Evolutionary conservation across 495 filamentous ascomycete species (phyloP).

Genomic region (Corynascus novoguineensis): DNA sequence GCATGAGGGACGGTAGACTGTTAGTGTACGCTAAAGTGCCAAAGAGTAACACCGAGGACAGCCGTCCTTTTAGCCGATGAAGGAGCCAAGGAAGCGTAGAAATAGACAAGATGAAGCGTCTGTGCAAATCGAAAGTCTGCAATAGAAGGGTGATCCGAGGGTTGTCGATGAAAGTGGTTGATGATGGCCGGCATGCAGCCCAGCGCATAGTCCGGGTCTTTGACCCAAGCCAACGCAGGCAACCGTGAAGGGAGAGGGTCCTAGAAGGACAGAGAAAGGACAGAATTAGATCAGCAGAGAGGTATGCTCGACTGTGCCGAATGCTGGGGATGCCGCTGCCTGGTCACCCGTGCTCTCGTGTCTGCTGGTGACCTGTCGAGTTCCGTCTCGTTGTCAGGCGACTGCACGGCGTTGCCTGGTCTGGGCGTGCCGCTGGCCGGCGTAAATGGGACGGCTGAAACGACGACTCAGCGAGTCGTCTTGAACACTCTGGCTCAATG

Average conservation of each 20-base stretch:
- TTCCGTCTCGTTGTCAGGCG: not conserved
- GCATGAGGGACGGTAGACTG: not conserved
- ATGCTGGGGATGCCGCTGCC: not conserved
- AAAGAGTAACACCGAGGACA: not conserved
- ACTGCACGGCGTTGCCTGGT: not conserved
- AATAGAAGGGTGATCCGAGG: no score
- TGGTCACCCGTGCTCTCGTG: not conserved
- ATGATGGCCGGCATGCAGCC: no score
- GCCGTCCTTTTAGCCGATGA: not conserved
- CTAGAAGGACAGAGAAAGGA: not conserved
- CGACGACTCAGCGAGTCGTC: not conserved
- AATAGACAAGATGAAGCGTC: no score
- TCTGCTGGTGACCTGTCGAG: no score
- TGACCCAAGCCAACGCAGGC: no score
- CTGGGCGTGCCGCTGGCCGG: constrained; percentile 1
- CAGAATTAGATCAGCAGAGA: not conserved
- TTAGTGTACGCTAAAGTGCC: not conserved
- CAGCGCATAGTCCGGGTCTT: no score
- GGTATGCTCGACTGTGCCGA: not conserved
- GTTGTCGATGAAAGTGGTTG: not conserved
- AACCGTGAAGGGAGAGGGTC: not conserved
- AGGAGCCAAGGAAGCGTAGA: not conserved
- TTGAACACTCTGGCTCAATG: constrained; percentile 15
- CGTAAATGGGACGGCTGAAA: not conserved
- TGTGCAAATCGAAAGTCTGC: no score